These are phyloP conservation scores for Gossypium australe DNA, from an alignment of 345 rosid species.

Conservation along the genomic window DNA sequence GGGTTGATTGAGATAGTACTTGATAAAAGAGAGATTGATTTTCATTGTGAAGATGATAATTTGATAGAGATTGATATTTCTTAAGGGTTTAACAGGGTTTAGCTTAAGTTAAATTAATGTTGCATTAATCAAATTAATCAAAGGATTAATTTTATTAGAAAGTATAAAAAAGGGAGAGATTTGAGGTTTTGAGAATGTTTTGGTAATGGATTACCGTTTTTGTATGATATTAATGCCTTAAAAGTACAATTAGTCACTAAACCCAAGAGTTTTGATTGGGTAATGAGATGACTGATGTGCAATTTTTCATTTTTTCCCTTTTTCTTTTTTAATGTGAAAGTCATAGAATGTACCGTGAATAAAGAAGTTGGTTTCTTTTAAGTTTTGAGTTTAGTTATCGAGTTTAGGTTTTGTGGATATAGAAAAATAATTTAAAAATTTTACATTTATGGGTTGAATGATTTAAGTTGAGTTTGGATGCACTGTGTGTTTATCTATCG, in stretches of 20 bases:
- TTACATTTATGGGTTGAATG: too few species aligned
- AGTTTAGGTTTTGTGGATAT: too few species aligned
- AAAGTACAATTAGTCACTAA: slow-evolving; percentile 18
- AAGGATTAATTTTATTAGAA: not conserved
- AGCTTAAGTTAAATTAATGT: not conserved
- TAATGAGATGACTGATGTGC: slow-evolving; percentile 13
- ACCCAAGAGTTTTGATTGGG: slow-evolving; percentile 2
- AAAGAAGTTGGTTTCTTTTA: too few species aligned
- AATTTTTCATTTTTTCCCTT: not conserved
- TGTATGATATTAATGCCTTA: not conserved
- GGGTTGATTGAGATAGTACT: slow-evolving; percentile 75
- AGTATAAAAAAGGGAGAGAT: not conserved
- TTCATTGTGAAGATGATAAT: slow-evolving; percentile 53
- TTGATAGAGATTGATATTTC: slow-evolving; percentile 50
- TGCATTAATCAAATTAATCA: slow-evolving; percentile 10
- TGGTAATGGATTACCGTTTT: not conserved
- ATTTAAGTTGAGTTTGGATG: rapidly evolving
- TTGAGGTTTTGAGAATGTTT: not conserved
- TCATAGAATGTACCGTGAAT: not conserved
- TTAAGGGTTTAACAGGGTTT: not conserved
- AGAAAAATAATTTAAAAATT: too few species aligned
- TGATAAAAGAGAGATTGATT: slow-evolving; percentile 31
- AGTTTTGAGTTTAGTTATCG: too few species aligned
- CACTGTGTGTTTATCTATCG: rapidly evolving
- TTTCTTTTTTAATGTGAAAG: not conserved